Percentiles rank a stretch among this genome's conserved stretches.
Evolutionary conservation across 2,329 filamentous ascomycete species (phyloP).

Genomic region (Xylaria sp.): DNA sequence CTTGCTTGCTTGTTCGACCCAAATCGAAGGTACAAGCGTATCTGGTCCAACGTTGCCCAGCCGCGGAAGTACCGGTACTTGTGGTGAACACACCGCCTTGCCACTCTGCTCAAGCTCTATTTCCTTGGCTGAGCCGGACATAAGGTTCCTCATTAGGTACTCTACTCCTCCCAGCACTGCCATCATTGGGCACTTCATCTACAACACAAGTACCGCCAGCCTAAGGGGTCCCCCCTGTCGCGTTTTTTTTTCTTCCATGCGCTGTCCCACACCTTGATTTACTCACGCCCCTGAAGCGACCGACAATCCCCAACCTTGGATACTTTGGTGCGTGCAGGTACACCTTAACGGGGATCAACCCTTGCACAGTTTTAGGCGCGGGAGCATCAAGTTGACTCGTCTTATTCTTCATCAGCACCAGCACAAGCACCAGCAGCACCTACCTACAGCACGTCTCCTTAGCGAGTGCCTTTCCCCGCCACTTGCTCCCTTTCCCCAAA

Average conservation of each 20-base stretch:
- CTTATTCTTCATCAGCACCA: conserved; percentile 2
- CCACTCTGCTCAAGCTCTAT: conserved; percentile 38
- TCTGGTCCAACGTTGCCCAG: conserved; percentile 34
- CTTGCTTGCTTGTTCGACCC: conserved; percentile 35
- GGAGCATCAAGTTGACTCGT: not conserved
- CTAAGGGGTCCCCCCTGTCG: conserved; percentile 55
- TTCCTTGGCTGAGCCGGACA: conserved; percentile 57
- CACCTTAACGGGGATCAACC: conserved; percentile 12
- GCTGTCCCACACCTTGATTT: conserved; percentile 55
- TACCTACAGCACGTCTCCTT: not conserved
- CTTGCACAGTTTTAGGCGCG: conserved; percentile 10
- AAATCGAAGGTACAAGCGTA: conserved; percentile 25
- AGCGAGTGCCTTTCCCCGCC: not conserved
- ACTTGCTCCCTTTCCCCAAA: not conserved
- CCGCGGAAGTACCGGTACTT: conserved; percentile 42
- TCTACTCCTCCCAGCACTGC: conserved; percentile 50
- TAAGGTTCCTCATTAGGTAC: conserved; percentile 62
- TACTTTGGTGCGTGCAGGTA: conserved; percentile 43
- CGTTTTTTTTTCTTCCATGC: conserved; percentile 65
- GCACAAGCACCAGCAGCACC: too few species aligned
- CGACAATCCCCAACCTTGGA: conserved; percentile 45
- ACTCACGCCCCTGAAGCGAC: conserved; percentile 46
- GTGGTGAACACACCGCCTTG: conserved; percentile 49
- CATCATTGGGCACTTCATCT: conserved; percentile 65
- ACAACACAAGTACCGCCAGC: conserved; percentile 57